Conservation (phyloP, 2,329 filamentous ascomycete genomes). For the Talaromyces marneffei region DNA sequence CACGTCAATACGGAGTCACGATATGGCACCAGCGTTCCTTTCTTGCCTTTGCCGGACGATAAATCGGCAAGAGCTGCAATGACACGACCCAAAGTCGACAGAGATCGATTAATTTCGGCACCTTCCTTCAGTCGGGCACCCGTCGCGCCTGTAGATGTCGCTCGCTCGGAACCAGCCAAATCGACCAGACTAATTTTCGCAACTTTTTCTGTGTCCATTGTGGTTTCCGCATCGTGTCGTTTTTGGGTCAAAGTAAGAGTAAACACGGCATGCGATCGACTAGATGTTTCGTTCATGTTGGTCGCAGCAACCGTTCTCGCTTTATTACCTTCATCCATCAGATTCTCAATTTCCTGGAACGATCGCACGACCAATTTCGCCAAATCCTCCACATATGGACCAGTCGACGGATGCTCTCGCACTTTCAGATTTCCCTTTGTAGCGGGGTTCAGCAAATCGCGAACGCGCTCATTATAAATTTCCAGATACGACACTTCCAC, state of each 20-base stretch:
- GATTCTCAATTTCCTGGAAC: conserved; percentile 89
- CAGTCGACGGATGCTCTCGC: conserved; percentile 93
- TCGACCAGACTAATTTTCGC: conserved; percentile 97
- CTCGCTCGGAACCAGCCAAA: conserved; percentile 93
- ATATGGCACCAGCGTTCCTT: conserved; percentile 78
- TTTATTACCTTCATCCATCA: conserved; percentile 99
- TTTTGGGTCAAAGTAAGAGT: conserved; percentile 95
- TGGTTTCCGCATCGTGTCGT: conserved; percentile 81
- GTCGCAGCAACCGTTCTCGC: conserved; percentile 95
- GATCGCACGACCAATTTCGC: conserved; percentile 90
- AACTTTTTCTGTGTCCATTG: conserved; percentile 96
- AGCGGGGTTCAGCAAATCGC: conserved; percentile 87
- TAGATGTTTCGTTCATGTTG: conserved; percentile 99
- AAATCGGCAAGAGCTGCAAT: conserved; percentile 92
- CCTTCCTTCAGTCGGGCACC: conserved; percentile 94
- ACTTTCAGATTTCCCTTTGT: conserved; percentile 97
- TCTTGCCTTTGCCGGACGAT: conserved; percentile 73
- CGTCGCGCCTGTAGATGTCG: conserved; percentile 93
- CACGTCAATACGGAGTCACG: conserved; percentile 95
- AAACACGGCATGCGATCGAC: conserved; percentile 96
- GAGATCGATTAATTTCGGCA: conserved; percentile 94
- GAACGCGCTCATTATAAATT: conserved; percentile 97
- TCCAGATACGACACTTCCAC: conserved; percentile 98
- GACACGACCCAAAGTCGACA: conserved; percentile 93
- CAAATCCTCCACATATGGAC: conserved; percentile 95